Conservation (phyloP, 768 basidiomycete genomes). For the Royoungia palumana region DNA sequence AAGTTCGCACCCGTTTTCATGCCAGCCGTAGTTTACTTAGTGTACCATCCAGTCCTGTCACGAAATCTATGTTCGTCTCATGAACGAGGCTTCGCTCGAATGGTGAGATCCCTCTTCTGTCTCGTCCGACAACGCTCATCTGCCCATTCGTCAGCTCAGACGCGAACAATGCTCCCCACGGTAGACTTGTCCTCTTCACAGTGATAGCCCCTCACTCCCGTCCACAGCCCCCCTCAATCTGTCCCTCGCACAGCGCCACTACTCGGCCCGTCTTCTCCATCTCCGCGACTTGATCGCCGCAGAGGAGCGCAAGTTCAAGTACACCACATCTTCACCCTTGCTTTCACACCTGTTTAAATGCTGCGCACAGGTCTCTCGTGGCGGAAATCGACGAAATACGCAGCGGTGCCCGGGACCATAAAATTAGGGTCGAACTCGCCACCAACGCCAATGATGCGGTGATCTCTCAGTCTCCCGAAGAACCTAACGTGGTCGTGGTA, state of each 20-base stretch:
- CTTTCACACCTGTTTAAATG: background rate
- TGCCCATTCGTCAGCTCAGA: conserved; percentile 39
- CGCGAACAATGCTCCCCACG: conserved; percentile 48
- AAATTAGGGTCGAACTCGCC: conserved; percentile 38
- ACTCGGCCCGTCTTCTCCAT: conserved; percentile 64
- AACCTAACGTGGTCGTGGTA: conserved; percentile 11
- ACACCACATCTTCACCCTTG: background rate
- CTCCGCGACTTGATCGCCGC: conserved; percentile 64
- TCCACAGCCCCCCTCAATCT: conserved; percentile 59
- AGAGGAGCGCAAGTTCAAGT: conserved; percentile 83
- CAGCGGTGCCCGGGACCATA: conserved; percentile 59
- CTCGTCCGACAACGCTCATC: background rate
- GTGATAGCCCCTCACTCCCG: conserved; percentile 5
- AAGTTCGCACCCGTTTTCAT: conserved; percentile 43
- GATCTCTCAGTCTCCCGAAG: background rate
- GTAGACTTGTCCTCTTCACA: conserved; percentile 31
- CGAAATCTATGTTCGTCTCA: conserved; percentile 60
- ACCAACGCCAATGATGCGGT: conserved; percentile 6
- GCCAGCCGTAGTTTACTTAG: conserved; percentile 18
- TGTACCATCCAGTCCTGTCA: conserved; percentile 56
- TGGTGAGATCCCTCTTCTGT: conserved; percentile 39
- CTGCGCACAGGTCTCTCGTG: conserved; percentile 49
- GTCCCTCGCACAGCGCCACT: conserved; percentile 72
- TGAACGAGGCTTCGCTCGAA: conserved; percentile 66
- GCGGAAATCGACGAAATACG: conserved; percentile 78